phyloP scores from a whole-genome alignment of 2,329 filamentous ascomycete species.

The Penicillium aurantiogriseum region DNA sequence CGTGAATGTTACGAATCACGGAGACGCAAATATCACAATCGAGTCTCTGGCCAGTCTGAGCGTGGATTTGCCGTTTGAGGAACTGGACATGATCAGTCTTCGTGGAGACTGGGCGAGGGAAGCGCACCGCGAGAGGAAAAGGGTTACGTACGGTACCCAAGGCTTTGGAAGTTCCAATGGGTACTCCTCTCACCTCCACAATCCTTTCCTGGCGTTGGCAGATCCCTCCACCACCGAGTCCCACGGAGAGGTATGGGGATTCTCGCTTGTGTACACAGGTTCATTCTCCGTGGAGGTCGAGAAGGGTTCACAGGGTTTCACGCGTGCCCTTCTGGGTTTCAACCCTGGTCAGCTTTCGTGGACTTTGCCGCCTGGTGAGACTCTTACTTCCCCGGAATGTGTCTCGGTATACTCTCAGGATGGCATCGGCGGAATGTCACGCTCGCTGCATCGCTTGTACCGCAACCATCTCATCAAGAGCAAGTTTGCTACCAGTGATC shows the following conservation, averaged over 20 bases:
- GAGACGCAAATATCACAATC: conserved; percentile 52
- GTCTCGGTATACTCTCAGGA: conserved; percentile 60
- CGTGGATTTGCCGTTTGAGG: conserved; percentile 59
- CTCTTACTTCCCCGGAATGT: conserved; percentile 61
- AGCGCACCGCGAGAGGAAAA: conserved; percentile 54
- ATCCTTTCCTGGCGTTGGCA: conserved; percentile 61
- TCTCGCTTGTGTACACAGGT: conserved; percentile 64
- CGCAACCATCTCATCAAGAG: conserved; percentile 60
- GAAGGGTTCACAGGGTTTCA: conserved; percentile 61
- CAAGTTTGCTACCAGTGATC: conserved; percentile 53
- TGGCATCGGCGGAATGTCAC: conserved; percentile 62
- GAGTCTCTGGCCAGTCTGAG: conserved; percentile 61
- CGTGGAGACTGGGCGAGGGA: conserved; percentile 64
- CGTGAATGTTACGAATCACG: conserved; percentile 61
- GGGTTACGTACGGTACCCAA: conserved; percentile 53
- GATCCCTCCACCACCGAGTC: conserved; percentile 59
- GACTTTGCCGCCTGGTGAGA: conserved; percentile 55
- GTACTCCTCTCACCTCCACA: conserved; percentile 64
- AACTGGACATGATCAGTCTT: conserved; percentile 62
- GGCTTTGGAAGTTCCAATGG: conserved; percentile 62
- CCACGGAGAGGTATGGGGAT: conserved; percentile 62
- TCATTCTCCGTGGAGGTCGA: conserved; percentile 63
- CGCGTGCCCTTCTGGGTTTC: conserved; percentile 59
- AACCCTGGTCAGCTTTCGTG: conserved; percentile 63
- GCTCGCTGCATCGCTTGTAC: conserved; percentile 61